These are phyloP conservation scores for Penicillium samsonianum DNA, from an alignment of 495 filamentous ascomycete genomes.

Conservation along the genomic window DNA sequence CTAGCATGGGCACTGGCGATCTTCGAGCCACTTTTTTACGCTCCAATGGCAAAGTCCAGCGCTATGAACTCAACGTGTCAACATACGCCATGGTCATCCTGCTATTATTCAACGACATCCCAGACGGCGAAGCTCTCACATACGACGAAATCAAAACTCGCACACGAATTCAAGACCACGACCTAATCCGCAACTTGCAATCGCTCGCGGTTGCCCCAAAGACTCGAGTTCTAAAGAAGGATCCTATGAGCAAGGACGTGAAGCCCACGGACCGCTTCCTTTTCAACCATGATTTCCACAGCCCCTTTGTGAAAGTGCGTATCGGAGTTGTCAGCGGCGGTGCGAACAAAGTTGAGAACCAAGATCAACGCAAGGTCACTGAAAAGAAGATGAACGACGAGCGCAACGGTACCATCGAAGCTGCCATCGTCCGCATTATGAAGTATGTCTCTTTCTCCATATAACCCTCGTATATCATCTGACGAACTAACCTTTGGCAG, in stretches of 20 bases:
- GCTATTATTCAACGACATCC: slow-evolving; percentile 82
- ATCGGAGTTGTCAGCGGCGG: slow-evolving; percentile 68
- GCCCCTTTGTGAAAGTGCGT: slow-evolving; percentile 82
- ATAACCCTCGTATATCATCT: slow-evolving; percentile 1
- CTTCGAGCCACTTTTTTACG: slow-evolving; percentile 77
- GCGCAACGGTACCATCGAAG: slow-evolving; percentile 76
- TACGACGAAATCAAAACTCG: slow-evolving; percentile 82
- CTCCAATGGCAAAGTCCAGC: slow-evolving; percentile 68
- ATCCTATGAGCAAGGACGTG: slow-evolving; percentile 79
- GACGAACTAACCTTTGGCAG: slow-evolving; percentile 48
- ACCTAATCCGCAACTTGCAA: slow-evolving; percentile 80
- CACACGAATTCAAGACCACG: slow-evolving; percentile 77
- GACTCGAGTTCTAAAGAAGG: slow-evolving; percentile 77
- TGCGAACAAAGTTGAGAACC: slow-evolving; percentile 80
- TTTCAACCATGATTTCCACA: slow-evolving; percentile 82
- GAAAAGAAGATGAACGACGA: slow-evolving; percentile 85
- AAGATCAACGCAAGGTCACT: slow-evolving; percentile 81
- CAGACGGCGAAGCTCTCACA: slow-evolving; percentile 62
- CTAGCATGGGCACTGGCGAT: slow-evolving; percentile 82
- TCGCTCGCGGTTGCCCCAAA: slow-evolving; percentile 85
- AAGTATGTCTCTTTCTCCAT: slow-evolving; percentile 61
- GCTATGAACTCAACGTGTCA: slow-evolving; percentile 87
- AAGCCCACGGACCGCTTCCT: slow-evolving; percentile 77
- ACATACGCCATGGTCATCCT: slow-evolving; percentile 93
- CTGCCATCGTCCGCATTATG: slow-evolving; percentile 92